Evolutionary conservation across 106 monocot genomes (phyloP), one percentile per base, ranked within the genome.

Genomic region (Apostasia ramifera): DNA sequence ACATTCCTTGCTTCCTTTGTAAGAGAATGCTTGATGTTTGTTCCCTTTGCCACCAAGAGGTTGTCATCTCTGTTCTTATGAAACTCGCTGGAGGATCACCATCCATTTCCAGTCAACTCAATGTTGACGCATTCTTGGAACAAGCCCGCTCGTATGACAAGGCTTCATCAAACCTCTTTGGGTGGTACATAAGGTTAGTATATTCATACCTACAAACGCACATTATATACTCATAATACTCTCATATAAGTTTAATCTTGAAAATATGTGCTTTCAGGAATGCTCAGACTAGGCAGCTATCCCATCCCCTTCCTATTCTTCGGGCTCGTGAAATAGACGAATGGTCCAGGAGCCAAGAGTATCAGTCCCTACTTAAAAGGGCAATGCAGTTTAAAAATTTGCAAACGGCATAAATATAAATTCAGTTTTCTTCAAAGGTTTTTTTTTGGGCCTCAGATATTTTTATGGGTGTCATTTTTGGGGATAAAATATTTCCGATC

Each of bases 101-200:
- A 47, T 95, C 95, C 37, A 82, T 95, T 47, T 74, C 95, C 4
- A 84, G 85, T 66, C 95, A 95, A 69, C 86, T 95, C 53, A 95
- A 92, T 59, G 89, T 92, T 9, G 95, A 95, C 55, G 95, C 95
- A 14, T 95, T 95, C 74, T 78, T 95, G 71, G 95, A 95, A 67
- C 95, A 95, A 92, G 95, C 92, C 48, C 88, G 89, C 2, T 92
- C 95, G 56, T 95, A 95, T 66, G 95, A 95, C 55, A 95, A 92
- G 76, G 92, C 89, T 73, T 79, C 95, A 70, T 92, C 95, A 55
- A 95, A 74, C 60, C 95, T 89, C 9, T 38, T 95, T 57, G 95
- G 95, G 41, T 95, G 95, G 95, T 92, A 95, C 76, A 92, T 89
- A 73, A 89, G 95, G 94, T 94, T 40, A 2, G 48, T 45, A 47